These are phyloP conservation scores for Rhynchospora breviuscula DNA, from an alignment of 176 grass and related monocot species.

Conservation along the genomic window DNA sequence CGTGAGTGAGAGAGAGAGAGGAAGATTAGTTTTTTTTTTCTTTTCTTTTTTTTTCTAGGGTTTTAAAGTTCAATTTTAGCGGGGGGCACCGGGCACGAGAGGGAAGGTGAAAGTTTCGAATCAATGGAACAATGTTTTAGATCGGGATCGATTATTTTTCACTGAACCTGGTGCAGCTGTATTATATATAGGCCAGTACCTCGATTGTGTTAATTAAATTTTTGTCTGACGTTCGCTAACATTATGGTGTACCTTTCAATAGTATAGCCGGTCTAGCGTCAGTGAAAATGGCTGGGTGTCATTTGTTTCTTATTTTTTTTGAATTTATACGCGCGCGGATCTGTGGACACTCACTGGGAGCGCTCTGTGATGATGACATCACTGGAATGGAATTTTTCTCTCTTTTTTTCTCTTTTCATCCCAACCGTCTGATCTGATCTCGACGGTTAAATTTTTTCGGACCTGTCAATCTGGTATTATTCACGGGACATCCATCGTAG, in stretches of 20 bases:
- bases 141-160: background rate
- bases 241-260: background rate
- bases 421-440: no score
- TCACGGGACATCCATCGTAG: no score
- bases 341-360: background rate
- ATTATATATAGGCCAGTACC: background rate
- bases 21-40: background rate
- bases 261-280: background rate
- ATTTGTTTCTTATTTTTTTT: slow-evolving; percentile 15
- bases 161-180: background rate
- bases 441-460: no score
- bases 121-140: background rate
- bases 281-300: background rate
- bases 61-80: slow-evolving; percentile 22
- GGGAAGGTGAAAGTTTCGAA: slow-evolving; percentile 15
- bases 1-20: background rate
- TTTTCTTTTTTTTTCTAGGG: background rate
- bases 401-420: background rate
- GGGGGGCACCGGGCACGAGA: slow-evolving; percentile 7
- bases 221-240: no score
- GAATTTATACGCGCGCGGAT: slow-evolving; percentile 12
- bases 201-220: background rate
- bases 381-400: background rate
- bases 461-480: no score
- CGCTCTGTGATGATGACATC: background rate